A percentile compares a stretch with the other conserved stretches of the same genome.
These are phyloP conservation scores for Yamadazyma epiphylla DNA, from an alignment of 1,139 yeast genomes.

Conservation along the genomic window DNA sequence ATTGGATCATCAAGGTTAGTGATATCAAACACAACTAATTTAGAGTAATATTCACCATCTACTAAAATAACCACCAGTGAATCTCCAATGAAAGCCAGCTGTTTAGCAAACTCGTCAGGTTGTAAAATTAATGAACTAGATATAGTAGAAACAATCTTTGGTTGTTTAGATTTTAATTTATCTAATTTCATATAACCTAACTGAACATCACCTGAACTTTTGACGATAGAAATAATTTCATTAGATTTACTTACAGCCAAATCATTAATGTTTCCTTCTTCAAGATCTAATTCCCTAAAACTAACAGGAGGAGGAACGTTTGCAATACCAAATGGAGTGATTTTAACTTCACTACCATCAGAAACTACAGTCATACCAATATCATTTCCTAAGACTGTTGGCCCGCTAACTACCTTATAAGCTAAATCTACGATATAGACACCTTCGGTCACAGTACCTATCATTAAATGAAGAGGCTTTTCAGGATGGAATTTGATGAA, in stretches of 20 bases:
- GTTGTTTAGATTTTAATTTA: conserved; percentile 37
- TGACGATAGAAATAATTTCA: conserved; percentile 53
- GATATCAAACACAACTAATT: conserved; percentile 48
- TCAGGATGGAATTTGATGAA: conserved; percentile 86
- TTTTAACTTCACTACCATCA: conserved; percentile 69
- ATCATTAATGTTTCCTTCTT: conserved; percentile 53
- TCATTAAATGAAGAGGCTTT: conserved; percentile 70
- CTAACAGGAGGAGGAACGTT: conserved; percentile 95
- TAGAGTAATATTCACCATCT: conserved; percentile 48
- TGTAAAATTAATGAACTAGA: conserved; percentile 17
- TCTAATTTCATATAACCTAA: conserved; percentile 25
- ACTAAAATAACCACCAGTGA: conserved; percentile 51
- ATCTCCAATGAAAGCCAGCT: conserved; percentile 56
- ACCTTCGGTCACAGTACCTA: conserved; percentile 45
- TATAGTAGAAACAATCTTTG: conserved; percentile 37
- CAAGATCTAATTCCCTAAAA: conserved; percentile 58
- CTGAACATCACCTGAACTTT: conserved; percentile 30
- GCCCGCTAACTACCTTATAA: conserved; percentile 62
- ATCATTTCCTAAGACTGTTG: conserved; percentile 64
- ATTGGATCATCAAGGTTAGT: conserved; percentile 35
- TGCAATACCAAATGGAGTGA: conserved; percentile 82
- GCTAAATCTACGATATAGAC: conserved; percentile 71
- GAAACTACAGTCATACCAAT: conserved; percentile 75
- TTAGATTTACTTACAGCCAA: conserved; percentile 64
- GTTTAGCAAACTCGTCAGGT: conserved; percentile 55